Evolutionary conservation across 495 filamentous ascomycete genomes (phyloP).

Genomic region (Jackrogersella multiformis): DNA sequence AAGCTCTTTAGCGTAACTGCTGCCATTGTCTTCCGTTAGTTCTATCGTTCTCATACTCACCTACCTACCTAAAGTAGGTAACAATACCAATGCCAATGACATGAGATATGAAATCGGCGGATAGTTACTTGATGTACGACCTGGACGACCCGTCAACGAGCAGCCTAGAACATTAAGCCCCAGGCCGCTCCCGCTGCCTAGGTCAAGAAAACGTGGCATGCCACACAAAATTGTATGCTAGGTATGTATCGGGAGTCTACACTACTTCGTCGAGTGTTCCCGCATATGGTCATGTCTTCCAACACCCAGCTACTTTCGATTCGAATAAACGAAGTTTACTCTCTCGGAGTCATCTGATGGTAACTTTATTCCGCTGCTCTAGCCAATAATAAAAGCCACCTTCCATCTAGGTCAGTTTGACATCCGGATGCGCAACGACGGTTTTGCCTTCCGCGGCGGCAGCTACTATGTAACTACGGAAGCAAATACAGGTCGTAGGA

Average conservation of each 20-base stretch:
- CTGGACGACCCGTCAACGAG: conserved; percentile 1
- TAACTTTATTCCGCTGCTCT: conserved; percentile 12
- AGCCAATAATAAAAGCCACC: conserved; percentile 30
- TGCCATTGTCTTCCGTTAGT: not conserved
- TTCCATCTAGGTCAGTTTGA: conserved; percentile 39
- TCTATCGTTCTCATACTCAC: not conserved
- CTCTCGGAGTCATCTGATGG: conserved; percentile 18
- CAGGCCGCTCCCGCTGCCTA: conserved; percentile 9
- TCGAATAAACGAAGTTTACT: not conserved
- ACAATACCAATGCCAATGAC: too few relatives aligned
- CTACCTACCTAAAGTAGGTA: too few relatives aligned
- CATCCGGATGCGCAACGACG: conserved; percentile 28
- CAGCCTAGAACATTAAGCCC: conserved; percentile 14
- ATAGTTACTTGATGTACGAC: conserved; percentile 29
- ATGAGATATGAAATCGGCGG: conserved; percentile 1
- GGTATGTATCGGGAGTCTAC: conserved; percentile 27
- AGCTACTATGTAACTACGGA: conserved; percentile 24
- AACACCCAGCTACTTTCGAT: not conserved
- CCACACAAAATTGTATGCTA: conserved; percentile 13
- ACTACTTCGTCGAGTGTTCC: conserved; percentile 19
- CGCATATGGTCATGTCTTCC: conserved; percentile 10
- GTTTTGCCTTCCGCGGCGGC: conserved; percentile 26
- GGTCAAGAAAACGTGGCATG: conserved; percentile 37
- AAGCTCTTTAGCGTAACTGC: not conserved
- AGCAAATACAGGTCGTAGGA: conserved; percentile 21